Evolutionary conservation across 2,329 filamentous ascomycete genomes (phyloP).

Genomic region (Huntiella moniliformis): DNA sequence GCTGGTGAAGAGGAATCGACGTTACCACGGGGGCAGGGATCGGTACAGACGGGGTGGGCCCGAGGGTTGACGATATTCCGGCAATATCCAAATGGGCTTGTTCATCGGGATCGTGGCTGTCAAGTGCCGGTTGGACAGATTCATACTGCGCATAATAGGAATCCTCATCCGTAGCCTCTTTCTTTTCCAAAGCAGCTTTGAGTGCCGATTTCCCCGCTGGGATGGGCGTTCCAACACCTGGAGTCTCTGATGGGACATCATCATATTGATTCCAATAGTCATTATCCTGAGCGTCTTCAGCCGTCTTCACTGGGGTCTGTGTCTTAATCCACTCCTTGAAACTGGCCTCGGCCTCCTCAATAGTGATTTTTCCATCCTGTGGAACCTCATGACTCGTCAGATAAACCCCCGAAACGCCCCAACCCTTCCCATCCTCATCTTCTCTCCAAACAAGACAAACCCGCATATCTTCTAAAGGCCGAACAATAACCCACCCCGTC

Average conservation of each 20-base stretch:
- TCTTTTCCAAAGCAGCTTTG: background rate
- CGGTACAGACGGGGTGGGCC: no score
- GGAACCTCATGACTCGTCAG: constrained; percentile 1
- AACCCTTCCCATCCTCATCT: constrained; percentile 41
- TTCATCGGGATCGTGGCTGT: constrained; percentile 66
- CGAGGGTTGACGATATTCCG: constrained; percentile 7
- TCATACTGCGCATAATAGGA: constrained; percentile 64
- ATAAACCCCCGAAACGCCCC: constrained; percentile 45
- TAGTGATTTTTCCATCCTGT: constrained; percentile 14
- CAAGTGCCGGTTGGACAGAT: constrained; percentile 61
- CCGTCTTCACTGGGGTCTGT: constrained; percentile 1
- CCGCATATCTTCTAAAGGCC: constrained; percentile 15
- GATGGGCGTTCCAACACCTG: constrained; percentile 43
- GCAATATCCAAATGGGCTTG: constrained; percentile 18
- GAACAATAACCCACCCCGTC: constrained; percentile 44
- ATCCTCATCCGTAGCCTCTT: constrained; percentile 35
- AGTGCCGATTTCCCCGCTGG: constrained; percentile 13
- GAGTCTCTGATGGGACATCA: constrained; percentile 26
- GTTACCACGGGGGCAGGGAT: no score
- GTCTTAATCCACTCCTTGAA: background rate
- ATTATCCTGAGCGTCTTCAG: constrained; percentile 30
- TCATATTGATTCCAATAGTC: constrained; percentile 23
- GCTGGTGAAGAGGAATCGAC: no score
- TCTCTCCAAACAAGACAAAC: constrained; percentile 54
- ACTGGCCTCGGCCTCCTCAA: constrained; percentile 4